These are phyloP conservation scores for Trichoderma breve DNA, from an alignment of 2,329 filamentous ascomycete species.

Conservation along the genomic window DNA sequence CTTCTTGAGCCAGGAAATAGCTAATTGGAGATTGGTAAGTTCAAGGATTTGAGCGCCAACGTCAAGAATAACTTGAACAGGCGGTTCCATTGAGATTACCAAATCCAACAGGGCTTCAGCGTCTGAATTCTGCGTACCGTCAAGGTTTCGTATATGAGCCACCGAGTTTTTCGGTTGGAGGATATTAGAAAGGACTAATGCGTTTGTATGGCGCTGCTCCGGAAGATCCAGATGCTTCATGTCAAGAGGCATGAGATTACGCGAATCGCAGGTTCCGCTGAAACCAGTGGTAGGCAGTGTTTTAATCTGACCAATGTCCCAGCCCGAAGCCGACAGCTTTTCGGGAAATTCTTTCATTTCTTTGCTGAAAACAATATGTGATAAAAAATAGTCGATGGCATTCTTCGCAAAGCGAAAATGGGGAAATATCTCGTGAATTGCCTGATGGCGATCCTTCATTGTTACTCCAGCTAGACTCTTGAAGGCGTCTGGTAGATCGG, in stretches of 20 bases:
- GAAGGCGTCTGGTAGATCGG: slow-evolving; percentile 37
- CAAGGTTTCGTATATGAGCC: slow-evolving; percentile 56
- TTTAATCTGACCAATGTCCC: slow-evolving; percentile 58
- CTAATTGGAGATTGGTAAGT: slow-evolving; percentile 54
- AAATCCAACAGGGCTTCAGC: background rate
- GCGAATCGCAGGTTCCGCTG: slow-evolving; percentile 66
- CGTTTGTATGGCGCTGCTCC: slow-evolving; percentile 63
- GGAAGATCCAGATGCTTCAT: slow-evolving; percentile 56
- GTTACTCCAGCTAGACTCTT: slow-evolving; percentile 53
- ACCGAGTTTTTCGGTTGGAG: slow-evolving; percentile 51
- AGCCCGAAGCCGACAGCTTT: slow-evolving; percentile 65
- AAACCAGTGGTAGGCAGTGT: slow-evolving; percentile 59
- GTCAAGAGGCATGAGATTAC: slow-evolving; percentile 54
- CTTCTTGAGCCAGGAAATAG: slow-evolving; percentile 49
- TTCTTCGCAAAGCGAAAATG: slow-evolving; percentile 50
- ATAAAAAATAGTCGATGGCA: slow-evolving; percentile 63
- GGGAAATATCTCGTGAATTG: slow-evolving; percentile 54
- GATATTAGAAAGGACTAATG: slow-evolving; percentile 60
- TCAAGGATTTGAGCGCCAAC: slow-evolving; percentile 70
- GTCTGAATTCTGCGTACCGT: slow-evolving; percentile 47
- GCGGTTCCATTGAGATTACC: slow-evolving; percentile 31
- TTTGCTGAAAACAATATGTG: slow-evolving; percentile 56
- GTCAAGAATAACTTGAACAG: slow-evolving; percentile 58
- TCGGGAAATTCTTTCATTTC: slow-evolving; percentile 61
- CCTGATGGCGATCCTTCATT: slow-evolving; percentile 46